A percentile compares a stretch with the other conserved stretches of the same genome.
Evolutionary conservation across 2,329 filamentous ascomycete genomes (phyloP).

Genomic region (Didymella sp.): DNA sequence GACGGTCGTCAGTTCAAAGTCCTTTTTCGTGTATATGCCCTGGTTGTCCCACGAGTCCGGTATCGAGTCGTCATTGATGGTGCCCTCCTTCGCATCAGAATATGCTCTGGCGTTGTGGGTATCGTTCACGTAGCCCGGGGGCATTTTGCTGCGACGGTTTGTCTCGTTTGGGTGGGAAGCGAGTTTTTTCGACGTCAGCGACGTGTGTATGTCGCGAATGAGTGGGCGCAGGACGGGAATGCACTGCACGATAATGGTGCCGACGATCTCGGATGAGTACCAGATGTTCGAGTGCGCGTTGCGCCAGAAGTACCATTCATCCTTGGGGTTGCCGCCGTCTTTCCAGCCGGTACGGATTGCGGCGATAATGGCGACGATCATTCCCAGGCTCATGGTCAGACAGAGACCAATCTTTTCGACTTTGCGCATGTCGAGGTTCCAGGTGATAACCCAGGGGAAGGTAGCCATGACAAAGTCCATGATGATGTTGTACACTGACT

Average conservation of each 20-base stretch:
- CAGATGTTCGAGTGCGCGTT: constrained; percentile 57
- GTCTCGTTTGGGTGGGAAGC: constrained; percentile 24
- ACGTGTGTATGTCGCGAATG: constrained; percentile 52
- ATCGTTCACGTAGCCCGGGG: constrained; percentile 9
- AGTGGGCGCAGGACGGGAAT: constrained; percentile 61
- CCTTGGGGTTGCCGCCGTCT: constrained; percentile 57
- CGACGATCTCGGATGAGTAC: constrained; percentile 61
- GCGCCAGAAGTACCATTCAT: constrained; percentile 57
- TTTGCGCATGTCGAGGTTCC: constrained; percentile 57
- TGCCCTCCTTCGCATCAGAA: constrained; percentile 28
- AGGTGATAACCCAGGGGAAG: constrained; percentile 60
- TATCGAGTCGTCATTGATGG: constrained; percentile 20
- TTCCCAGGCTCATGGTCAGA: constrained; percentile 59
- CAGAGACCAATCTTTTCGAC: constrained; percentile 60
- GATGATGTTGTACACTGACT: constrained; percentile 59
- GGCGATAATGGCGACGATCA: constrained; percentile 59
- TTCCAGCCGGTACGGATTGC: constrained; percentile 60
- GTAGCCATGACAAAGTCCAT: constrained; percentile 62
- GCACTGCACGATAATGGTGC: constrained; percentile 64
- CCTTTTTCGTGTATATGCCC: constrained; percentile 35
- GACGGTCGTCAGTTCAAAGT: constrained; percentile 35
- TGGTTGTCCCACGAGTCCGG: constrained; percentile 35
- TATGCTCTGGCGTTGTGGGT: constrained; percentile 31
- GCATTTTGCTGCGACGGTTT: constrained; percentile 26
- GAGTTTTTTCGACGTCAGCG: constrained; percentile 47